phyloP scores from a whole-genome alignment of 164 flowering plant species.

The Liriodendron chinense region DNA sequence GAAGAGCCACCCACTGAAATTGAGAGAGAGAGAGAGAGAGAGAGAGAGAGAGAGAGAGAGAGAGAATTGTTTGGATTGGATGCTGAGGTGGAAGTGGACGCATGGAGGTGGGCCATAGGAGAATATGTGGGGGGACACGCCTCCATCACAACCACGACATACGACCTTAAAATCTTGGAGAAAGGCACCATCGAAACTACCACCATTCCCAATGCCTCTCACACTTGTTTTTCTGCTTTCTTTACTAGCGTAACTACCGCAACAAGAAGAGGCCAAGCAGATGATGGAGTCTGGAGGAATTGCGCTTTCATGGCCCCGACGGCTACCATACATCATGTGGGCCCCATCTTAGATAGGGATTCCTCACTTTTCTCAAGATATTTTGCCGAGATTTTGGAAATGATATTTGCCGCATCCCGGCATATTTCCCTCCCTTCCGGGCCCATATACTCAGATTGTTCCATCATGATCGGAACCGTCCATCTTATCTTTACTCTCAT shows the following conservation, averaged over 20 bases:
- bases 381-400: not conserved
- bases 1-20: slow-evolving; percentile 11
- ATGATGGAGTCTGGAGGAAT: slow-evolving; percentile 47
- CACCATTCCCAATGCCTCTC: slow-evolving; percentile 13
- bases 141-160: slow-evolving; percentile 53
- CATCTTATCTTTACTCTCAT: not conserved
- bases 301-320: slow-evolving; percentile 42
- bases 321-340: not conserved
- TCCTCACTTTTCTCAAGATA: not conserved
- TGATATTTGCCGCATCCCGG: not conserved
- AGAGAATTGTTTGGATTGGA: not conserved
- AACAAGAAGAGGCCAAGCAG: slow-evolving; percentile 28
- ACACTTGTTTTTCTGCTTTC: slow-evolving; percentile 11
- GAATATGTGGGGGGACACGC: slow-evolving; percentile 32
- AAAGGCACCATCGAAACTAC: slow-evolving; percentile 52
- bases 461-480: not conserved
- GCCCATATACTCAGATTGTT: not conserved
- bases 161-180: slow-evolving; percentile 60
- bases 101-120: not conserved
- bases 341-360: not conserved
- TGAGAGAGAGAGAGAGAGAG: slow-evolving; percentile 7
- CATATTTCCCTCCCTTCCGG: not conserved
- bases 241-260: slow-evolving; percentile 48
- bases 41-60: slow-evolving; percentile 1
- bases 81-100: not conserved